Percentiles rank a stretch among this genome's conserved stretches.
Evolutionary conservation across 2,329 filamentous ascomycete genomes (phyloP).

Genomic region (Curvularia eragrostidis): DNA sequence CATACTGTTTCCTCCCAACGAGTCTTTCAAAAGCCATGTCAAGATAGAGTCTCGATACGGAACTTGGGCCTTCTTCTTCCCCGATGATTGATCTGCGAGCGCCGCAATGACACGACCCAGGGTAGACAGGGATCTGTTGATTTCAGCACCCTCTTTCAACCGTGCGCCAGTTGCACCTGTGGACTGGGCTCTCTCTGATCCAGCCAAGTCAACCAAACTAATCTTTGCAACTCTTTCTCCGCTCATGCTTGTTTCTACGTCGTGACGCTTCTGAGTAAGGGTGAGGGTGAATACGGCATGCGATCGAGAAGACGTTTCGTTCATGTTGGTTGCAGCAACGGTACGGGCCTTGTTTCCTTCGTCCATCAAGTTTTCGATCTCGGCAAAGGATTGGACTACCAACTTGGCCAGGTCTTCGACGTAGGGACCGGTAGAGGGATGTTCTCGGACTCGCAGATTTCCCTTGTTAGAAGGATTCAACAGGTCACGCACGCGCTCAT

Average conservation of each 20-base stretch:
- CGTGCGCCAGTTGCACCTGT: slow-evolving; percentile 95
- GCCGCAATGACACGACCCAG: slow-evolving; percentile 97
- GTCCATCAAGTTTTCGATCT: slow-evolving; percentile 98
- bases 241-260: slow-evolving; percentile 93
- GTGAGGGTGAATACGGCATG: slow-evolving; percentile 98
- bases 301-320: slow-evolving; percentile 97
- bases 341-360: slow-evolving; percentile 99
- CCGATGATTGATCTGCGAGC: slow-evolving; percentile 85
- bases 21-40: slow-evolving; percentile 97
- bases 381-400: slow-evolving; percentile 88
- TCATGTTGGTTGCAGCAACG: slow-evolving; percentile 99
- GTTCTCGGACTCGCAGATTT: slow-evolving; percentile 95
- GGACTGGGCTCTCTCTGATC: slow-evolving; percentile 95
- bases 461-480: slow-evolving; percentile 95
- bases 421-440: slow-evolving; percentile 96
- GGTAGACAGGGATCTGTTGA: slow-evolving; percentile 95
- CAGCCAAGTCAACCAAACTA: slow-evolving; percentile 94
- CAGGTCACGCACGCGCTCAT: slow-evolving; percentile 93
- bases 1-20: slow-evolving; percentile 96
- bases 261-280: slow-evolving; percentile 89
- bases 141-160: slow-evolving; percentile 96
- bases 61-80: slow-evolving; percentile 81
- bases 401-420: slow-evolving; percentile 97
- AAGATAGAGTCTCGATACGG: slow-evolving; percentile 96
- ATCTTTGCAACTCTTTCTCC: slow-evolving; percentile 98